Base-by-base conservation (phyloP, 805 yeast genomes). In the Suhomyces xylopsoci region DNA sequence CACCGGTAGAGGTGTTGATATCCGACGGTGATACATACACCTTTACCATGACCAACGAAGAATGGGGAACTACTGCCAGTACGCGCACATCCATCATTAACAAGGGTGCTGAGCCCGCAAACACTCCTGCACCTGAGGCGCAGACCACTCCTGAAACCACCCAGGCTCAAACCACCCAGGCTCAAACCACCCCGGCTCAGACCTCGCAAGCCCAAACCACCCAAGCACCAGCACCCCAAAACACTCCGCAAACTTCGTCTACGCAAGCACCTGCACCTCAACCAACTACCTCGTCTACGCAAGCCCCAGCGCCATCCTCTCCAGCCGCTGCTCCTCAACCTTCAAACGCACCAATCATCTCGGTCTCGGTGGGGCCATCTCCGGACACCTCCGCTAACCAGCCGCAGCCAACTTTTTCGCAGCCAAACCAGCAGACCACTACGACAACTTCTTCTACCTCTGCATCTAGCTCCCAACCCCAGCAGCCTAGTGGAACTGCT, bases 11-110 rank as follows among this genome's bases (percentile, higher is more conserved):
- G 56, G 66, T 81, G 15, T 69, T 80, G 43, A 74, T 81, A 48
- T 79, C 82, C 7, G 73, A 79, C 60, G 83, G 81, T 47, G 79
- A 69, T 41, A 78, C 82, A 38, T 79, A 73, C 57, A 81, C 85
- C 14, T 61, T 63, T 53, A 82, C 85, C 24, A 62, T 73, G 50
- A 61, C 68, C 45, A 51, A 52, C 7, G 70, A 65, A 20, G 66
- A 63, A 30, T 62, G 72, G 58, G 69, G 66, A 28, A 64, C 69
- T 46, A 59, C 69, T 24, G 68, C 75, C 9, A 63, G 71, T 32
- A 72, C 76, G 46, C 68, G 69, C 20, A 70, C 79, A 38, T 60
- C 64, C 26, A 60, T 60, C 6, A 58, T 59, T 50, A 61, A 61
- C 49, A 56, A 52, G 8, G 43, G 38, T 28, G 28, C 51, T 32